phyloP scores from a whole-genome alignment of 2,329 filamentous ascomycete species.

The Pseudogymnoascus sp. region DNA sequence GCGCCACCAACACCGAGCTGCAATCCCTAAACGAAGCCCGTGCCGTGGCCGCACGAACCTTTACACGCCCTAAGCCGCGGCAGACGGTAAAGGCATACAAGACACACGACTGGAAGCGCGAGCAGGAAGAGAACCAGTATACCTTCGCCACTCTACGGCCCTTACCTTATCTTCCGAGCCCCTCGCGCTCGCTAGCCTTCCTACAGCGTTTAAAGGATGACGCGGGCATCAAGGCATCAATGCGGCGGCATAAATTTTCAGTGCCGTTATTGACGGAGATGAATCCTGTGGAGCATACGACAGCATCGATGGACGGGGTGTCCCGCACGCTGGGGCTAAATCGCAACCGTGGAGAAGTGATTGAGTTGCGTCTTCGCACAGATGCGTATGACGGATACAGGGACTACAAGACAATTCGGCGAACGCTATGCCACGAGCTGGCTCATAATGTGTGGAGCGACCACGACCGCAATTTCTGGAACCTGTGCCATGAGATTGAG shows the following conservation, averaged over 20 bases:
- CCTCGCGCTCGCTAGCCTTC: constrained; percentile 62
- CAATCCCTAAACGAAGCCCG: constrained; percentile 44
- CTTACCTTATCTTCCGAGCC: constrained; percentile 68
- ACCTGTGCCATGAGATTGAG: constrained; percentile 79
- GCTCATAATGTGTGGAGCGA: constrained; percentile 82
- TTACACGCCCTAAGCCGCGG: constrained; percentile 31
- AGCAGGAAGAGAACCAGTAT: constrained; percentile 50
- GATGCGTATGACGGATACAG: constrained; percentile 91
- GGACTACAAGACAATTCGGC: constrained; percentile 84
- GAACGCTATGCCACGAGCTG: constrained; percentile 90
- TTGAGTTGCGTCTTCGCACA: constrained; percentile 83
- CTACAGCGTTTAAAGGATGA: constrained; percentile 72
- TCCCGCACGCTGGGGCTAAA: constrained; percentile 79
- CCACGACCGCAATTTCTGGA: constrained; percentile 86
- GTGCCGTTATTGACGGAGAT: constrained; percentile 90
- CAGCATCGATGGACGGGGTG: constrained; percentile 60
- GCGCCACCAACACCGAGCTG: constrained; percentile 54
- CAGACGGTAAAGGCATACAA: constrained; percentile 33
- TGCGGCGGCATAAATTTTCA: constrained; percentile 76
- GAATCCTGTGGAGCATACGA: constrained; percentile 77
- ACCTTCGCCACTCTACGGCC: constrained; percentile 75
- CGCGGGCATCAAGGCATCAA: constrained; percentile 73
- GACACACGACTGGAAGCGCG: constrained; percentile 39
- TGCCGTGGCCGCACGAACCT: constrained; percentile 40
- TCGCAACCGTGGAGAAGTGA: constrained; percentile 77